Percentiles rank a stretch among this genome's conserved stretches.
Evolutionary conservation across 176 grass and related monocot genomes (phyloP).

Genomic region (Eragrostis nindensis): DNA sequence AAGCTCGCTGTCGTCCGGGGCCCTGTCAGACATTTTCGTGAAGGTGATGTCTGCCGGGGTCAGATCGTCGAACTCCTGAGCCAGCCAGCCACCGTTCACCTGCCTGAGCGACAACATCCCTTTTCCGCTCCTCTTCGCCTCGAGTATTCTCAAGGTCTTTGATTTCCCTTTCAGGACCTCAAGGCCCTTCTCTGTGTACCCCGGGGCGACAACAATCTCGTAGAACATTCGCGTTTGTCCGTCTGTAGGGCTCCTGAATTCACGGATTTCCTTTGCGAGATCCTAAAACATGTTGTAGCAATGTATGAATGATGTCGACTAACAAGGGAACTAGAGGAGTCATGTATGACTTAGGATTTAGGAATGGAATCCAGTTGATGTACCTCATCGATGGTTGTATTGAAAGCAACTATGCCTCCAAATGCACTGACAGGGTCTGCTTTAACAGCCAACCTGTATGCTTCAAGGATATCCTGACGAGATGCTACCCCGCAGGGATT

Average conservation of each 20-base stretch:
- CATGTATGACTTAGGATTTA: neutral
- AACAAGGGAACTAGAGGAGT: neutral
- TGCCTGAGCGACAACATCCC: slow-evolving; percentile 76
- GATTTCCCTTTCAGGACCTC: slow-evolving; percentile 87
- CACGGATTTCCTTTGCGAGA: slow-evolving; percentile 86
- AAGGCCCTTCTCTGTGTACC: slow-evolving; percentile 83
- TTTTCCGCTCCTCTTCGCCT: slow-evolving; percentile 75
- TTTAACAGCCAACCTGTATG: slow-evolving; percentile 85
- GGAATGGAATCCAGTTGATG: neutral
- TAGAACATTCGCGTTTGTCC: slow-evolving; percentile 87
- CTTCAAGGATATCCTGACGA: slow-evolving; percentile 70
- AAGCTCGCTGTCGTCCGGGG: slow-evolving; percentile 46
- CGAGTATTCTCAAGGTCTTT: slow-evolving; percentile 80
- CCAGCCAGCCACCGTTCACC: slow-evolving; percentile 79
- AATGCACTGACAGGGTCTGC: slow-evolving; percentile 90
- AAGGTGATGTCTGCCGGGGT: slow-evolving; percentile 79
- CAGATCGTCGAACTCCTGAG: slow-evolving; percentile 75
- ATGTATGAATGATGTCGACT: neutral
- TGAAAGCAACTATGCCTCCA: slow-evolving; percentile 93
- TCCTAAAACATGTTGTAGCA: slow-evolving; percentile 48
- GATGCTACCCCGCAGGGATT: slow-evolving; percentile 95
- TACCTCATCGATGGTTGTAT: slow-evolving; percentile 65
- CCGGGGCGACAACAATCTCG: slow-evolving; percentile 84
- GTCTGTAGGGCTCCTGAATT: slow-evolving; percentile 81
- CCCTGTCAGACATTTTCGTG: slow-evolving; percentile 47